Evolutionary conservation across 495 filamentous ascomycete genomes (phyloP), one percentile per base, ranked within the genome.

Genomic region (Symbiotaphrina buchneri): DNA sequence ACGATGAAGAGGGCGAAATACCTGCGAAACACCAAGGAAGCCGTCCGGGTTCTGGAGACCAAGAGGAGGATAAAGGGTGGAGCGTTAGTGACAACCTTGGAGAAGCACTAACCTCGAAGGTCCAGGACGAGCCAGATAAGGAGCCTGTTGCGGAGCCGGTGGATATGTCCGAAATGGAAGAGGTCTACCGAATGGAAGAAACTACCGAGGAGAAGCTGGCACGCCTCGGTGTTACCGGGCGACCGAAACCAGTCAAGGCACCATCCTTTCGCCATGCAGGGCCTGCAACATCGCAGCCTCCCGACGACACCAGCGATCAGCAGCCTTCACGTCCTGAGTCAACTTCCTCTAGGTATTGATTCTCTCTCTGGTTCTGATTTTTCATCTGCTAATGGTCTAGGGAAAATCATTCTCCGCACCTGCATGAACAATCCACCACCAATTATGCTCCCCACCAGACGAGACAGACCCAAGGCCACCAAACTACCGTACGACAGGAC

Each of bases 151-250:
- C n/a, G 6, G 26, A 36, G 23, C 21, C 30, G 8, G 34, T 36
- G 14, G 35, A 23, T 32, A 25, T 21, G n/a, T 21, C 18, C n/a
- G 25, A 35, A 35, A 27, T 27, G 27, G 15, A 32, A 15, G 18
- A 36, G 18, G 15, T 33, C 32, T 21, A 35, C 5, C 15, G 17
- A 28, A 18, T 24, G 18, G 18, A 35, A 10, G 32, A 34, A 13
- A 11, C 27, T 3, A 20, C 35, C 21, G 35, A 38, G 28, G 35
- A 35, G n/a, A 35, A 11, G 22, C 35, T 38, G 15, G 35, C 35
- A 3, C 20, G 29, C 6, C 16, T 38, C 8, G 35, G 35, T 15
- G 35, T 38, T 14, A 38, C 35, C 7, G 35, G 35, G 10, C n/a
- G n/a, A 14, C 31, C 35, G 15, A 38, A 38, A 18, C 35, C 35